Conservation (phyloP, 768 basidiomycete species). For the Pilatotrama ljubarskyi region DNA sequence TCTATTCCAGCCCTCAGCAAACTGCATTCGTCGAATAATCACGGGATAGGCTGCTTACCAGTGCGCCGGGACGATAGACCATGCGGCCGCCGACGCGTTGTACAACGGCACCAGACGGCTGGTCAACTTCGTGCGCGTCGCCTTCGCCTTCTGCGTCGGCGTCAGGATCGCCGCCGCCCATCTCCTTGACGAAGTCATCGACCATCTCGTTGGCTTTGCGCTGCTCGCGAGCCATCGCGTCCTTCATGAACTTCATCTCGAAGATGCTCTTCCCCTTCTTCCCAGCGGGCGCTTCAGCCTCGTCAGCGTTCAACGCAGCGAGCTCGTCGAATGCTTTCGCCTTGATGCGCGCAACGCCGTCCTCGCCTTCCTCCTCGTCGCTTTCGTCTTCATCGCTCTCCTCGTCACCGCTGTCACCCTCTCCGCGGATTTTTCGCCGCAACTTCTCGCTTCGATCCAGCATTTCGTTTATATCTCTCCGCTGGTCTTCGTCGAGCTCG, state of each 20-base stretch:
- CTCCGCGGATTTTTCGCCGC: slow-evolving; percentile 71
- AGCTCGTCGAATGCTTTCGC: slow-evolving; percentile 79
- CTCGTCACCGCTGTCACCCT: slow-evolving; percentile 55
- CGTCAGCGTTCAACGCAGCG: slow-evolving; percentile 42
- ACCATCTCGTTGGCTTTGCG: slow-evolving; percentile 57
- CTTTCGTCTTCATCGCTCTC: slow-evolving; percentile 47
- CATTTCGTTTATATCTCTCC: slow-evolving; percentile 82
- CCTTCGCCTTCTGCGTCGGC: slow-evolving; percentile 32
- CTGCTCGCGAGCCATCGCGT: slow-evolving; percentile 73
- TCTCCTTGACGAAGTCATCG: slow-evolving; percentile 72
- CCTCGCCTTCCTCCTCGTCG: slow-evolving; percentile 38
- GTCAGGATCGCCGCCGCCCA: slow-evolving; percentile 47
- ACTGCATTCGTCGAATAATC: too few relatives aligned
- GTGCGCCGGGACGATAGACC: slow-evolving; percentile 55
- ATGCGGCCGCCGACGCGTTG: slow-evolving; percentile 70
- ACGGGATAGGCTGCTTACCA: slow-evolving; percentile 18
- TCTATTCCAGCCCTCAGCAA: slow-evolving; percentile 1
- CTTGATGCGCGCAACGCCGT: slow-evolving; percentile 54
- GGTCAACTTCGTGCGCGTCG: slow-evolving; percentile 19
- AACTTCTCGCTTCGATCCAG: slow-evolving; percentile 79
- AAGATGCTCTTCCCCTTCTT: slow-evolving; percentile 73
- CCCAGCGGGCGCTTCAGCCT: slow-evolving; percentile 27
- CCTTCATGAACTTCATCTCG: slow-evolving; percentile 98
- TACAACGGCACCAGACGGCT: slow-evolving; percentile 41
- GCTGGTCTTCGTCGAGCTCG: slow-evolving; percentile 62